A percentile compares a stretch with the other conserved stretches of the same genome.
Evolutionary conservation across 2,329 filamentous ascomycete genomes (phyloP).

Genomic region (Tolypocladium album): DNA sequence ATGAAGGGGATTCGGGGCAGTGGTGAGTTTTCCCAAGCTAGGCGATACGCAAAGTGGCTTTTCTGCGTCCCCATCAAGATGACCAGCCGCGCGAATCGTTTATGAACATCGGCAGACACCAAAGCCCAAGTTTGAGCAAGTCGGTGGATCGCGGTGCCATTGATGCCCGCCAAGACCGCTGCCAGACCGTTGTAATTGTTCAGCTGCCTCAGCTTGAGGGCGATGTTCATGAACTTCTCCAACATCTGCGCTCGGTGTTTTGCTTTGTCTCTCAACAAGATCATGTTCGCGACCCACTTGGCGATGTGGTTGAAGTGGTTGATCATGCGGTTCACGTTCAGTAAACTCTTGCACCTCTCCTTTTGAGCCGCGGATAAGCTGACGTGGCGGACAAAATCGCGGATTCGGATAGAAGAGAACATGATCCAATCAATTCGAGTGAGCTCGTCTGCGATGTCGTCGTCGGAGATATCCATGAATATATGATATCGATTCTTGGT

Average conservation of each 20-base stretch:
- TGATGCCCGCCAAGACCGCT: conserved; percentile 88
- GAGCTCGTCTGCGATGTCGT: conserved; percentile 80
- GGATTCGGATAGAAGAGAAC: conserved; percentile 88
- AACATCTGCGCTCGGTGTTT: conserved; percentile 87
- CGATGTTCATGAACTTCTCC: conserved; percentile 92
- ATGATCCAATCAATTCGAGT: conserved; percentile 97
- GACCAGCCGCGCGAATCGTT: conserved; percentile 77
- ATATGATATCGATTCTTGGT: conserved; percentile 82
- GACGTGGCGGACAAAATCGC: conserved; percentile 87
- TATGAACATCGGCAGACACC: conserved; percentile 60
- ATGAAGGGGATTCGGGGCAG: conserved; percentile 87
- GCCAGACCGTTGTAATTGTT: conserved; percentile 97
- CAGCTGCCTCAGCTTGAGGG: conserved; percentile 71
- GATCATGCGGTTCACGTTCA: conserved; percentile 90
- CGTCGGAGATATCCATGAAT: conserved; percentile 78
- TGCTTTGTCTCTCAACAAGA: conserved; percentile 84
- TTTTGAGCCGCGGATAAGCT: conserved; percentile 62
- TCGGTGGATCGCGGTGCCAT: conserved; percentile 76
- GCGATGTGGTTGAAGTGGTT: conserved; percentile 82
- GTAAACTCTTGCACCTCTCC: conserved; percentile 64
- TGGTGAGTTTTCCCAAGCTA: conserved; percentile 94
- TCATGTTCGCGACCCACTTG: conserved; percentile 73
- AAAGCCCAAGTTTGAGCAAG: conserved; percentile 70
- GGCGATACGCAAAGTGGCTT: conserved; percentile 87
- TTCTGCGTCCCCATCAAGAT: conserved; percentile 90